phyloP scores from a whole-genome alignment of 331 rosid species.

The Malus hybrid region DNA sequence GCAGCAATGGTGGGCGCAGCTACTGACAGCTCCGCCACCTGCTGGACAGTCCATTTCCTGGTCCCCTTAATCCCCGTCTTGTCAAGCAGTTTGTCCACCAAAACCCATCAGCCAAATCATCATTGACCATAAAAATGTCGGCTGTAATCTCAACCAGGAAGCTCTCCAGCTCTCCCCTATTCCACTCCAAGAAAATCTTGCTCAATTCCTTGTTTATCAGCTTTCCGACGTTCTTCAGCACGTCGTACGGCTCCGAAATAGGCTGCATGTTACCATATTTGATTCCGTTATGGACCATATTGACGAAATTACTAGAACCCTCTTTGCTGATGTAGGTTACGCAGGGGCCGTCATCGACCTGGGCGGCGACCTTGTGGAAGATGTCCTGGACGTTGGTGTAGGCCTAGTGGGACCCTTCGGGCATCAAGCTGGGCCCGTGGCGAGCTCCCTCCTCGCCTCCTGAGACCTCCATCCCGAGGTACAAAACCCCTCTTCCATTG shows the following conservation, averaged over 20 bases:
- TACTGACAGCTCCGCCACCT: constrained; percentile 83
- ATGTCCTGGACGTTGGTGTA: constrained; percentile 63
- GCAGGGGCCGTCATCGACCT: constrained; percentile 89
- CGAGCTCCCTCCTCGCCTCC: constrained; percentile 97
- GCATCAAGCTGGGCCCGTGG: constrained; percentile 79
- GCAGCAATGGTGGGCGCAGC: constrained; percentile 91
- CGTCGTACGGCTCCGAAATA: constrained; percentile 87
- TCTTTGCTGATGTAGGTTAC: constrained; percentile 83
- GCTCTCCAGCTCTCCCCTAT: constrained; percentile 77
- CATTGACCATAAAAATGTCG: constrained; percentile 74
- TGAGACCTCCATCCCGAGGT: constrained; percentile 87
- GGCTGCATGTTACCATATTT: constrained; percentile 92
- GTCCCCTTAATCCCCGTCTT: constrained; percentile 94
- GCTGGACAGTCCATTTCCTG: constrained; percentile 94
- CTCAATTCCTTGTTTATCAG: constrained; percentile 57
- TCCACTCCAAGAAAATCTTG: constrained; percentile 72
- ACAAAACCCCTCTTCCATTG: constrained; percentile 38
- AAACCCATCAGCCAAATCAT: constrained; percentile 51
- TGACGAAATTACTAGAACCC: constrained; percentile 80
- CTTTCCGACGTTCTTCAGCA: constrained; percentile 70
- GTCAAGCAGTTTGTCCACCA: constrained; percentile 85
- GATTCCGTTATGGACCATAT: constrained; percentile 96
- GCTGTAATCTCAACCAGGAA: constrained; percentile 77
- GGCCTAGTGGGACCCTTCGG: constrained; percentile 69
- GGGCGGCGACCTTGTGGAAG: constrained; percentile 66